phyloP scores from a whole-genome alignment of 768 basidiomycete species.

The Amanita rubescens region DNA sequence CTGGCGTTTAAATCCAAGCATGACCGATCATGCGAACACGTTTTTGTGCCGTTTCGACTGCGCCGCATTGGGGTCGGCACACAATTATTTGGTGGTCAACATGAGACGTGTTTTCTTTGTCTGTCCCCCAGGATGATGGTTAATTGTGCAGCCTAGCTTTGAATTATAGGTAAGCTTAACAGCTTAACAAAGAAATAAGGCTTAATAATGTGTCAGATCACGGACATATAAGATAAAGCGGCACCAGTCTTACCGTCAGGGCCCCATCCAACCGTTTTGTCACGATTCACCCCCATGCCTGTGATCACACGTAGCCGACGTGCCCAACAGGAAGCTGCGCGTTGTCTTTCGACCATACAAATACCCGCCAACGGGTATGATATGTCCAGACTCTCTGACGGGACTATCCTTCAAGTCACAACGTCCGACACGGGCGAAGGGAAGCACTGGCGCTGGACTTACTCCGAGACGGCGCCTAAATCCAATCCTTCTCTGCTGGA shows the following conservation, averaged over 20 bases:
- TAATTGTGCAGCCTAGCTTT: not conserved
- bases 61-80: no score
- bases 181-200: not conserved
- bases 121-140: no score
- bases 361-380: not conserved
- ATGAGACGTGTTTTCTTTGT: not conserved
- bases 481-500: not conserved
- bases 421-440: slow-evolving; percentile 2
- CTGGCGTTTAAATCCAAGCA: no score
- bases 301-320: not conserved
- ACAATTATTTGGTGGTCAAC: not conserved
- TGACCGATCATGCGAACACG: not conserved
- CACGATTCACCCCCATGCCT: not conserved
- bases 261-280: not conserved
- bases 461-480: not conserved
- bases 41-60: not conserved
- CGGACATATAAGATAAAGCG: not conserved
- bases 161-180: not conserved
- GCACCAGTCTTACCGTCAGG: not conserved
- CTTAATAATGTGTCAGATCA: not conserved
- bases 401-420: not conserved
- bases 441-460: slow-evolving; percentile 3
- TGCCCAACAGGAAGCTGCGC: not conserved
- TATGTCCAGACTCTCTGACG: not conserved
- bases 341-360: not conserved